A percentile compares a stretch with the other conserved stretches of the same genome.
Evolutionary conservation across 768 basidiomycete species (phyloP).

Genomic region (Leccinum imitatum): DNA sequence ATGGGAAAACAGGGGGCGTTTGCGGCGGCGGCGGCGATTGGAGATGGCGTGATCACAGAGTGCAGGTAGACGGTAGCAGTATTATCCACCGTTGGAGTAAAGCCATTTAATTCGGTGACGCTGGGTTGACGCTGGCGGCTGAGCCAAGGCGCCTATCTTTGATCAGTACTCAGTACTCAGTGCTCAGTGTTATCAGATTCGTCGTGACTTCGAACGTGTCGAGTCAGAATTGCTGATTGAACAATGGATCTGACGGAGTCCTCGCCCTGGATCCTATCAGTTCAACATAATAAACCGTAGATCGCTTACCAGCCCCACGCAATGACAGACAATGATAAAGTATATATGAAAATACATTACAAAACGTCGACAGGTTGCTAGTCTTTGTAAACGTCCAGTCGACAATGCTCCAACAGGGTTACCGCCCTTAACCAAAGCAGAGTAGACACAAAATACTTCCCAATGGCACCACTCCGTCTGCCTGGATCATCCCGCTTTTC

Average conservation of each 20-base stretch:
- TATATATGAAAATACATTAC: neutral
- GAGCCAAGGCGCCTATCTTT: neutral
- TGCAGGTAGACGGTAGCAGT: neutral
- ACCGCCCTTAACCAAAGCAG: constrained; percentile 2
- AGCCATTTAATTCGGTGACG: neutral
- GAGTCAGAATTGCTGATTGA: no score
- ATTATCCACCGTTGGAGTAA: neutral
- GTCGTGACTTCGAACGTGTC: neutral
- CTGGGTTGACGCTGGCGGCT: neutral
- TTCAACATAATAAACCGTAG: neutral
- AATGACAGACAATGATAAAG: neutral
- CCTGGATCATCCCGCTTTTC: neutral
- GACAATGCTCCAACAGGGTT: neutral
- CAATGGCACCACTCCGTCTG: constrained; percentile 14
- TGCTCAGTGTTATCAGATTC: neutral
- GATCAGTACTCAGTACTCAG: neutral
- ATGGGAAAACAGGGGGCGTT: neutral
- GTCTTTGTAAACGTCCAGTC: neutral
- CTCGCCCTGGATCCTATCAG: constrained; percentile 1
- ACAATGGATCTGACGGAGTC: neutral
- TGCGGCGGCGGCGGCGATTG: neutral
- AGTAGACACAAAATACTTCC: constrained; percentile 18
- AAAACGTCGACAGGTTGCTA: neutral
- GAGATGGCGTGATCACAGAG: neutral
- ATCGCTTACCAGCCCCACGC: neutral